Percentiles rank a stretch among this genome's conserved stretches.
Evolutionary conservation across 148 eudicot species (phyloP).

Genomic region (Gaultheria prostrata): DNA sequence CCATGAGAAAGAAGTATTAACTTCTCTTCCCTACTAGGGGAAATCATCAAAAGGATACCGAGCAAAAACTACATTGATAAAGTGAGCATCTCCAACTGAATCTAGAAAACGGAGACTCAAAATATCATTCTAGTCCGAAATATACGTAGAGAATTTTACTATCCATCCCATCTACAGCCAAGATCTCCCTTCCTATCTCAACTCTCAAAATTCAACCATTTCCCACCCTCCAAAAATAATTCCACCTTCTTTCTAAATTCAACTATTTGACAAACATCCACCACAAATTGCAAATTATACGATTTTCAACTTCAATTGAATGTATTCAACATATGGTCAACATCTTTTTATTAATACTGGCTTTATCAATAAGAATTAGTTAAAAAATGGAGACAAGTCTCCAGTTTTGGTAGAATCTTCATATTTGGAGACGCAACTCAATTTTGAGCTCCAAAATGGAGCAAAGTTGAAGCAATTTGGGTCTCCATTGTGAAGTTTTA

Average conservation of each 20-base stretch:
- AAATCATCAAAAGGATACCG: not conserved
- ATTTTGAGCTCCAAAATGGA: not conserved
- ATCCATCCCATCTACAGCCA: not conserved
- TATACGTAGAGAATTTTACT: not conserved
- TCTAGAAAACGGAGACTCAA: conserved; percentile 10
- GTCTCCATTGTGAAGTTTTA: not conserved
- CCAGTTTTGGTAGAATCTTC: not conserved
- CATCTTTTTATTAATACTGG: not conserved
- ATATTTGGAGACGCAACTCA: not conserved
- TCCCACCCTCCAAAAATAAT: not conserved
- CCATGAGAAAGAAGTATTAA: not conserved
- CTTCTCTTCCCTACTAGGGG: not conserved
- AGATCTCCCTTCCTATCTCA: not conserved
- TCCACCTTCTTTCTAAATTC: not conserved
- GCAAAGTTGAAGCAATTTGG: not conserved
- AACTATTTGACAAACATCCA: not conserved
- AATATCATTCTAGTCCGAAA: not conserved
- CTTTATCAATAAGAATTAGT: not conserved
- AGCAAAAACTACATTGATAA: not conserved
- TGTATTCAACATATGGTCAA: not conserved
- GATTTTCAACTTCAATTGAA: not conserved
- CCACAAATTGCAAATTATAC: not conserved
- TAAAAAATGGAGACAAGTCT: too few relatives aligned
- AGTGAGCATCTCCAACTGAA: not conserved
- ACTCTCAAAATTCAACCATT: not conserved